Evolutionary conservation across 2,329 filamentous ascomycete species (phyloP).

Genomic region (Ceratocystis ficicola): DNA sequence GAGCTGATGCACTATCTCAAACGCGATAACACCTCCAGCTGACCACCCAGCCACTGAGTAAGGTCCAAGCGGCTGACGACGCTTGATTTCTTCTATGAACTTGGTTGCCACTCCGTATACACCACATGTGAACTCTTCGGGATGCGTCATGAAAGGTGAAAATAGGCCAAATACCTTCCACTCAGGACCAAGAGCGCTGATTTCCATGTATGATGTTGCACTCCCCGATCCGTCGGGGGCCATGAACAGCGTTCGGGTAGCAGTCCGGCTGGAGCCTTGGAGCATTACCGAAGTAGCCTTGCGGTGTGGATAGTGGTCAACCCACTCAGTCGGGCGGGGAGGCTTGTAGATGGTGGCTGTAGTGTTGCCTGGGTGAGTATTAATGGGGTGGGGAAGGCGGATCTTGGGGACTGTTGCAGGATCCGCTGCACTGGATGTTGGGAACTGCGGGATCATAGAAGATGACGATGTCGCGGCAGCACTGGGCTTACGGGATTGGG

Average conservation of each 20-base stretch:
- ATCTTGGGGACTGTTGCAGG: constrained; percentile 17
- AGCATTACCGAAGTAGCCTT: constrained; percentile 38
- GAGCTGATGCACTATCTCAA: constrained; percentile 51
- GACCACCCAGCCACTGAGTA: constrained; percentile 63
- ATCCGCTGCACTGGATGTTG: constrained; percentile 20
- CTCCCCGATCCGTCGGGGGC: constrained; percentile 45
- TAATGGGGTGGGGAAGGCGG: constrained; percentile 26
- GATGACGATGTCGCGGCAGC: not conserved
- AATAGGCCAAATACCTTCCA: constrained; percentile 44
- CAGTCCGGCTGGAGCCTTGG: constrained; percentile 40
- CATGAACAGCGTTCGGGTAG: constrained; percentile 41
- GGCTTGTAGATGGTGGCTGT: constrained; percentile 39
- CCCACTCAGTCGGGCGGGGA: constrained; percentile 29
- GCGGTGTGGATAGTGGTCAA: constrained; percentile 38
- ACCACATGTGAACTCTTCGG: constrained; percentile 44
- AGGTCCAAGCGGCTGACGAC: constrained; percentile 55
- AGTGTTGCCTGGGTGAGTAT: constrained; percentile 30
- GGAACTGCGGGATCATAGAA: constrained; percentile 10
- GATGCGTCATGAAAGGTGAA: constrained; percentile 52
- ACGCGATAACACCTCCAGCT: constrained; percentile 63
- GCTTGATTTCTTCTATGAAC: constrained; percentile 51
- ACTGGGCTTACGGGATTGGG: constrained; percentile 27
- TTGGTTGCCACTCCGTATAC: constrained; percentile 44
- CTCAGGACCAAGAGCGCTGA: constrained; percentile 31
- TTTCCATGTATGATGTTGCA: constrained; percentile 50